These are phyloP conservation scores for Neolentinus lepideus DNA, from an alignment of 1,284 basidiomycete species.

Conservation along the genomic window DNA sequence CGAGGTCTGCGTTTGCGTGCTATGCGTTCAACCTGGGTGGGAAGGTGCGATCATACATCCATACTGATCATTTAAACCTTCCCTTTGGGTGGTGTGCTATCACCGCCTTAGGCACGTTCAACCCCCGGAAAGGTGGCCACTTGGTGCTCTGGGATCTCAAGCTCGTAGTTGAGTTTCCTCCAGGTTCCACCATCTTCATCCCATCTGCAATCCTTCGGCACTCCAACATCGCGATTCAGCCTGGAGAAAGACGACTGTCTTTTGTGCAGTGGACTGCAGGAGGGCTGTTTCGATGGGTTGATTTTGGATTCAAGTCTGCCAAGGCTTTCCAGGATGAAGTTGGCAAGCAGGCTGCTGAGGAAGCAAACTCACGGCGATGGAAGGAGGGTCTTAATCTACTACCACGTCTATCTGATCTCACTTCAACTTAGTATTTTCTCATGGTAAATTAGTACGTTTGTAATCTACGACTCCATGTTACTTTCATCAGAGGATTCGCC, in stretches of 20 bases:
- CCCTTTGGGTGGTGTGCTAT: constrained; percentile 17
- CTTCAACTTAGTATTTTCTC: too few relatives aligned
- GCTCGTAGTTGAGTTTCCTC: constrained; percentile 18
- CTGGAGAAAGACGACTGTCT: constrained; percentile 14
- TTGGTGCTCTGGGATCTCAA: constrained; percentile 17
- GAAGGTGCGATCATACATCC: constrained; percentile 4
- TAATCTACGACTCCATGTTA: neutral
- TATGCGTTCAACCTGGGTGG: constrained; percentile 17
- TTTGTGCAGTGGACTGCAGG: constrained; percentile 20
- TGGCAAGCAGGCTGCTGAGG: neutral
- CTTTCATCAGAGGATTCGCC: neutral
- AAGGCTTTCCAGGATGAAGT: neutral
- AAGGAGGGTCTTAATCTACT: neutral
- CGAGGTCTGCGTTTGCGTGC: constrained; percentile 9
- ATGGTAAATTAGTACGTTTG: neutral
- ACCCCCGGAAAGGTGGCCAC: constrained; percentile 17
- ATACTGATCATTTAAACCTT: constrained; percentile 16
- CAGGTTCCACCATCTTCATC: constrained; percentile 16
- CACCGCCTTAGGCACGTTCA: constrained; percentile 15
- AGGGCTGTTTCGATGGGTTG: constrained; percentile 17
- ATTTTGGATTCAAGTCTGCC: constrained; percentile 12
- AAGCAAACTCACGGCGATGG: neutral
- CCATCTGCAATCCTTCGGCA: constrained; percentile 19
- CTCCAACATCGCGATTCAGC: constrained; percentile 17
- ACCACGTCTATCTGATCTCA: neutral